Evolutionary conservation across 106 monocot species (phyloP), one percentile per base, ranked within the genome.

Genomic region (Chionographis japonica): DNA sequence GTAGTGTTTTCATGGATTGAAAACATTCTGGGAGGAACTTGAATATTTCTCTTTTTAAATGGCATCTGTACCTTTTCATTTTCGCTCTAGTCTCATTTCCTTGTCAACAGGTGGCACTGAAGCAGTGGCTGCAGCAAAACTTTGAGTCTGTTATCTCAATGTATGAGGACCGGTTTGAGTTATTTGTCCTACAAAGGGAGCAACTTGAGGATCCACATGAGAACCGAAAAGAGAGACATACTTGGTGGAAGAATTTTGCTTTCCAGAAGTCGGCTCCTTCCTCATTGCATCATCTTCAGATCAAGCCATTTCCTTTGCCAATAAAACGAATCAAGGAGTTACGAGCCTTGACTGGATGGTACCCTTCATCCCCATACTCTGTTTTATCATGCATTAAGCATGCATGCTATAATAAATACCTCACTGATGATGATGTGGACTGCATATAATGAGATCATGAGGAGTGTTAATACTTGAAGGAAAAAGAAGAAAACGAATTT

Each of bases 291-390:
- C 79, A 72, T 73, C 54, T 92, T 75, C 60, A 71, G 57, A 80
- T 95, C 52, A 79, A n/a, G 15, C 78, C 75, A 60, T 72, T 79
- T 64, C 63, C 77, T 40, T 70, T 95, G 63, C 75, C 67, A 15
- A 84, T 82, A 14, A 95, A 86, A 80, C 78, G 92, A 50, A 95
- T 89, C 36, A 86, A 86, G 75, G 95, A 95, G 55, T 61, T 95
- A 16, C 79, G 84, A 77, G 85, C 92, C 39, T 78, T 95, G 80
- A 74, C 65, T 68, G 95, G 95, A 78, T 95, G 95, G 95, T 95
- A 84, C 52, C 13, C 52, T 10, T 18, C n/a, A 36, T 12, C 40
- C 35, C 60, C n/a, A 60, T 2, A 37, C 37, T 18, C 8, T 12
- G 61, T 36, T 36, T 60, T 64, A 10, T 60, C 37, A 3, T 51